Evolutionary conservation across 2,329 filamentous ascomycete species (phyloP), one percentile per base, ranked within the genome.

Genomic region (Coniella vitis): DNA sequence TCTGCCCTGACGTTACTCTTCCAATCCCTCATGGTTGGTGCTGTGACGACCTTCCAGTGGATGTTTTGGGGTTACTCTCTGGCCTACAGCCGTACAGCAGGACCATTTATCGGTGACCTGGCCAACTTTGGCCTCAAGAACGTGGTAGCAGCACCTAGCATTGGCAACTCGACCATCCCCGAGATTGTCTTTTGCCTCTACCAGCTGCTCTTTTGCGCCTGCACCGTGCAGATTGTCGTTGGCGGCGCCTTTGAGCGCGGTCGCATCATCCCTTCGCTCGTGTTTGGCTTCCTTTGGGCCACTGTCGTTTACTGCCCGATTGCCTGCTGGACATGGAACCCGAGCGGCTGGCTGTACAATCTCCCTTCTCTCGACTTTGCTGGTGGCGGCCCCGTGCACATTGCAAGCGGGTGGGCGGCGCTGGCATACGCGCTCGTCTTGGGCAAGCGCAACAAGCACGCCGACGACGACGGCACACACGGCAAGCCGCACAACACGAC

Each of bases 41-140:
- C 75, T 37, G 73, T 81, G 1, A 68, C 71, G 40, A 65, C 72
- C 13, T 94, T 95, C 68, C 89, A 95, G 66, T 95, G 90, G 90
- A 95, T 95, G 73, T 89, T 93, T 74, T 93, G 87, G 87, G 87
- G 87, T 36, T 93, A 88, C 65, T 90, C 86, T 4, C 69, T 93
- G 10, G 81, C 86, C 41, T 93, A 90, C 64, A 93, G 87, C 14
- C 87, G 91, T 67, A 75, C 77, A 2, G 85, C 86, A 21, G 83
- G 84, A 40, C 78, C 73, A 37, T 95, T 81, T 65, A 87, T 95
- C 54, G 89, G 89, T 51, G 76, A 90, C 59, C 72, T 95, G 21
- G 69, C 79, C 56, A 91, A 95, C 70, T 81, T 95, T 62, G 89
- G 85, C 38, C 59, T 84, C 62, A 80, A 69, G 58, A 72, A 81